Evolutionary conservation across 2,329 filamentous ascomycete species (phyloP), one percentile per base, ranked within the genome.

Genomic region (Beauveria asiatica): DNA sequence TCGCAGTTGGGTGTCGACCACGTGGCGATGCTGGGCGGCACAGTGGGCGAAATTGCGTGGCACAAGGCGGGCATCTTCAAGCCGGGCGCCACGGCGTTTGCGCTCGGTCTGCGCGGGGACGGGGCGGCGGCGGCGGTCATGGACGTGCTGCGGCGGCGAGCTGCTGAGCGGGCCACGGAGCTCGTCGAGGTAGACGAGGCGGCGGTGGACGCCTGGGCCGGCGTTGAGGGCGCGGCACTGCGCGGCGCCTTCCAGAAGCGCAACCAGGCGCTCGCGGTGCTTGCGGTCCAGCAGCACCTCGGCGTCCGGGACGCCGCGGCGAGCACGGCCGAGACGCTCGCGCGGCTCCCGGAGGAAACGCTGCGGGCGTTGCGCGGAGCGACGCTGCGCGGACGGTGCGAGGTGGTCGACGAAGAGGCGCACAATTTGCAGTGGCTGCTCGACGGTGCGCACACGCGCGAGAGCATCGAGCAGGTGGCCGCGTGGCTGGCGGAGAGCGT

Each of bases 61-160:
- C 90, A 96, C 71, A 97, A 97, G 73, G 87, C 87, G 7, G 92
- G 92, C 1, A 89, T 97, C 49, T 87, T 95, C 70, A 96, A 95
- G 72, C 56, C 73, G 1, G 83, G 82, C 0, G 80, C 74, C 0
- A 67, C 62, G 44, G 75, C 70, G 0, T 76, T 77, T 9, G 69
- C 74, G 8, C 67, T 70, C 39, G 66, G 60, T 4, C 54, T 70
- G 21, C 64, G 68, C 1, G 67, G 69, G 10, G 65, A 10, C 27
- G 30, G 11, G 10, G 30, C 27, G 2, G 9, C n/a, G 51, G 68
- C 68, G 49, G 79, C 69, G 0, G 75, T 76, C 1, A 72, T 73
- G 67, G 70, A 75, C 7, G 84, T 92, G 10, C 68, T 92, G 61
- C 74, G 80, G 63, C 74, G 76, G 55, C 80, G 88, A 65, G 83